Base-by-base conservation (phyloP, 257 asterid genomes). In the Solanum pimpinellifolium region DNA sequence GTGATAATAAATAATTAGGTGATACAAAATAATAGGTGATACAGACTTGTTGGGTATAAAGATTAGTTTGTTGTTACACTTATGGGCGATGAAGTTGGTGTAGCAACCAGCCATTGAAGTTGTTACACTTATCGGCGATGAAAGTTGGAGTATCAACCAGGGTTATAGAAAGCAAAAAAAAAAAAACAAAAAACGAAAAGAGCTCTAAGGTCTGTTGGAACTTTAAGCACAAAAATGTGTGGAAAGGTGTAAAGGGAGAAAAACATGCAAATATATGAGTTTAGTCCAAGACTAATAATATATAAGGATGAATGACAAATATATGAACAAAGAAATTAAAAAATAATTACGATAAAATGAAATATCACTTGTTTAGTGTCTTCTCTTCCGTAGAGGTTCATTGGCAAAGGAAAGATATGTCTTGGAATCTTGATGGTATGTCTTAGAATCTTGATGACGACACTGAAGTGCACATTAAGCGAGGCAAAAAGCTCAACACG, bases 121-220 rank as follows among this genome's bases (percentile, higher is more conserved):
- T 73, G 16, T 73, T 18, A 37, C 47, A 37, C 81, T 65, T 65
- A 65, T 65, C 25, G 72, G 33, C 0, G 20, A 66, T 66, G 74
- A 66, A 66, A 65, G 72, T 65, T n/a, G 72, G 72, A 52, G 62
- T 52, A 52, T 52, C 62, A 52, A 52, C 62, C 4, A 52, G 62
- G 0, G 62, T 18, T 52, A 16, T 52, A 4, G 7, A 18, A 52
- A 52, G 62, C 4, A 0, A 52, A 52, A 52, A 6, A 52, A 52
- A 35, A 4, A 1, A 35, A 35, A 4, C 0, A 5, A 5, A 5
- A 37, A 37, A 37, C 0, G 0, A 52, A 18, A 52, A 6, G 7
- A 52, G 62, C 62, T 52, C n/a, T 6, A 2, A 16, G 23, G 21
- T 16, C 23, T 52, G 9, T 49, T 52, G 62, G 62, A 21, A 0